These are phyloP conservation scores for Astragalus membranaceus DNA, from an alignment of 306 rosid genomes.

Conservation along the genomic window DNA sequence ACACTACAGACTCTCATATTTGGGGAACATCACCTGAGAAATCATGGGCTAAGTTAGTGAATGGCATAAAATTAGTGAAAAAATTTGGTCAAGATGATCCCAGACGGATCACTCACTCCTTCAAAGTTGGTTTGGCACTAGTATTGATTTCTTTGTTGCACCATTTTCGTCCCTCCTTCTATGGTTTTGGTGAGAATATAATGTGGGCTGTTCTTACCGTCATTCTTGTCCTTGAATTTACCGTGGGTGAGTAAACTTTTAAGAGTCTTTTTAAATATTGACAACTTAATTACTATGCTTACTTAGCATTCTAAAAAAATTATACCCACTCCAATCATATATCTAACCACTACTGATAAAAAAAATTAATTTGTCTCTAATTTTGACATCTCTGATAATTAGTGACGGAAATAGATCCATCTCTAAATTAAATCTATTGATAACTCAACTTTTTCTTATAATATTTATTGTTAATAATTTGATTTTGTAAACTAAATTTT, in stretches of 20 bases:
- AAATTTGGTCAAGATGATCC: constrained; percentile 56
- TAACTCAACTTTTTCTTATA: too few relatives aligned
- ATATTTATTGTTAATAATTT: too few relatives aligned
- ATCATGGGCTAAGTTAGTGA: constrained; percentile 14
- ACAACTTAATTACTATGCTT: too few relatives aligned
- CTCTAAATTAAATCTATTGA: too few relatives aligned
- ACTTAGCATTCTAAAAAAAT: too few relatives aligned
- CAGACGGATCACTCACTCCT: constrained; percentile 58
- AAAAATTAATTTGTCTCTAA: too few relatives aligned
- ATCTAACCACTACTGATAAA: too few relatives aligned
- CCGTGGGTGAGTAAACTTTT: constrained; percentile 43
- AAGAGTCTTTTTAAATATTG: not conserved
- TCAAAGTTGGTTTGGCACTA: constrained; percentile 61
- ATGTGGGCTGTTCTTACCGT: constrained; percentile 78
- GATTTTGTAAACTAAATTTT: too few relatives aligned
- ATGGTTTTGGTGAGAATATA: constrained; percentile 53
- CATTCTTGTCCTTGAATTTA: constrained; percentile 61
- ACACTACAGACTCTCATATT: not conserved
- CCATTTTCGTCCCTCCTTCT: constrained; percentile 45
- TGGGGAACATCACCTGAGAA: constrained; percentile 13
- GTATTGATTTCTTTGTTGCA: constrained; percentile 48
- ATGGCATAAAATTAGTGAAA: constrained; percentile 15
- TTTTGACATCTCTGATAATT: too few relatives aligned
- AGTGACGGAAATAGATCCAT: too few relatives aligned
- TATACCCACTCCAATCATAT: too few relatives aligned